Evolutionary conservation across 2,329 filamentous ascomycete genomes (phyloP).

Genomic region (Lachnellula occidentalis): DNA sequence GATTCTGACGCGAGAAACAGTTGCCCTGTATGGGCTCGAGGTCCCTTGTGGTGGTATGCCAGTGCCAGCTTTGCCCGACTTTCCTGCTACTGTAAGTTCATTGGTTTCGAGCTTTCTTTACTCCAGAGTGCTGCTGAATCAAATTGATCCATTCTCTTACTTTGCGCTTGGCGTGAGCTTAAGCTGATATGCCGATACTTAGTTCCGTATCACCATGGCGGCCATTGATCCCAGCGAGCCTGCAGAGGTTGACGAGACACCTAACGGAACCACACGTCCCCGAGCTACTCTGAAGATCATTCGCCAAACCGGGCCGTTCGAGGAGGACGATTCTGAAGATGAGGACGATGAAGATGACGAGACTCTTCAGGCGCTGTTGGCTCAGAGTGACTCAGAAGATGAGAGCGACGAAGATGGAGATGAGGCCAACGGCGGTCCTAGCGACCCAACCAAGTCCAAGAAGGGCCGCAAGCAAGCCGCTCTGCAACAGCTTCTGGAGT

Average conservation of each 20-base stretch:
- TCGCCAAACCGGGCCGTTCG: constrained; percentile 61
- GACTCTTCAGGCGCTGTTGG: constrained; percentile 52
- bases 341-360: constrained; percentile 60
- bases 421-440: constrained; percentile 81
- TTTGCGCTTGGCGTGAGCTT: background rate
- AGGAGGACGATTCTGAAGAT: constrained; percentile 36
- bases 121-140: background rate
- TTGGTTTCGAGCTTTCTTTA: background rate
- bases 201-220: constrained; percentile 99
- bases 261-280: constrained; percentile 55
- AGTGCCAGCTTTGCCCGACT: constrained; percentile 71
- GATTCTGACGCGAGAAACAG: constrained; percentile 37
- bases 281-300: constrained; percentile 89
- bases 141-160: background rate
- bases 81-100: constrained; percentile 74
- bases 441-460: constrained; percentile 84
- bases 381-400: constrained; percentile 41
- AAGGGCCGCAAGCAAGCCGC: constrained; percentile 76
- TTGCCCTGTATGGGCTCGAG: constrained; percentile 87
- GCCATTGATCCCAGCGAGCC: constrained; percentile 86
- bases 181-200: constrained; percentile 15
- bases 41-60: constrained; percentile 80
- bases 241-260: constrained; percentile 58
- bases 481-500: constrained; percentile 70
- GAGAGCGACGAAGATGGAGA: constrained; percentile 54